phyloP scores from a whole-genome alignment of 371 early-diverging fungal genomes.

The Umbelopsis sp. region DNA sequence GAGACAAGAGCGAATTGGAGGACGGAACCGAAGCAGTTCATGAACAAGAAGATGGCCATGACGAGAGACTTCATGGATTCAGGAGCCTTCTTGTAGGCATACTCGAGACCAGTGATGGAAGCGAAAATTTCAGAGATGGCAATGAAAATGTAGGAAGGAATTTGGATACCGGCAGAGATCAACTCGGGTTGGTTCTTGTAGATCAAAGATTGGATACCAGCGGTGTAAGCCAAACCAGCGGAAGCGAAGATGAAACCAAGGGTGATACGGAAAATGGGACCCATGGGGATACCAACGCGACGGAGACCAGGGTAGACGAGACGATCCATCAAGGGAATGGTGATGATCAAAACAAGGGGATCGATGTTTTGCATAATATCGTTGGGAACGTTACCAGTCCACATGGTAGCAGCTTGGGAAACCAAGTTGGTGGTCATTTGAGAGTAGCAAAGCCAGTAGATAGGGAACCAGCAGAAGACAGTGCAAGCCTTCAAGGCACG shows the following conservation, averaged over 20 bases:
- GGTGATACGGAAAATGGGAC: slow-evolving; percentile 71
- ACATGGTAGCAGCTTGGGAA: slow-evolving; percentile 72
- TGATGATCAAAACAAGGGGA: slow-evolving; percentile 65
- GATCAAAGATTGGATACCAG: slow-evolving; percentile 67
- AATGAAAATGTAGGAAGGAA: slow-evolving; percentile 54
- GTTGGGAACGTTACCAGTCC: slow-evolving; percentile 57
- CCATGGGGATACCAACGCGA: slow-evolving; percentile 58
- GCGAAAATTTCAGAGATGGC: slow-evolving; percentile 59
- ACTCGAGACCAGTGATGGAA: slow-evolving; percentile 71
- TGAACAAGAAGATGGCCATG: slow-evolving; percentile 63
- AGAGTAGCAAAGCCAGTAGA: slow-evolving; percentile 76
- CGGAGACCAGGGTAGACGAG: slow-evolving; percentile 69
- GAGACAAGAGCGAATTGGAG: slow-evolving; percentile 60
- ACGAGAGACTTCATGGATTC: slow-evolving; percentile 65
- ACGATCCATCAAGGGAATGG: slow-evolving; percentile 73
- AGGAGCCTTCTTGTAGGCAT: slow-evolving; percentile 66
- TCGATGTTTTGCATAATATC: slow-evolving; percentile 68
- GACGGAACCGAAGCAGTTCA: slow-evolving; percentile 57
- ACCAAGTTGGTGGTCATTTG: slow-evolving; percentile 77
- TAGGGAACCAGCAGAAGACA: slow-evolving; percentile 68
- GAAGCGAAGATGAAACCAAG: slow-evolving; percentile 69
- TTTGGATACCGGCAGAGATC: slow-evolving; percentile 57
- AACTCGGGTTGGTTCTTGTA: slow-evolving; percentile 53
- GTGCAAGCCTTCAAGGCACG: slow-evolving; percentile 65
- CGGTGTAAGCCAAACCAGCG: slow-evolving; percentile 67